phyloP scores from a whole-genome alignment of 805 yeast species.

The Danielia oregonensis region DNA sequence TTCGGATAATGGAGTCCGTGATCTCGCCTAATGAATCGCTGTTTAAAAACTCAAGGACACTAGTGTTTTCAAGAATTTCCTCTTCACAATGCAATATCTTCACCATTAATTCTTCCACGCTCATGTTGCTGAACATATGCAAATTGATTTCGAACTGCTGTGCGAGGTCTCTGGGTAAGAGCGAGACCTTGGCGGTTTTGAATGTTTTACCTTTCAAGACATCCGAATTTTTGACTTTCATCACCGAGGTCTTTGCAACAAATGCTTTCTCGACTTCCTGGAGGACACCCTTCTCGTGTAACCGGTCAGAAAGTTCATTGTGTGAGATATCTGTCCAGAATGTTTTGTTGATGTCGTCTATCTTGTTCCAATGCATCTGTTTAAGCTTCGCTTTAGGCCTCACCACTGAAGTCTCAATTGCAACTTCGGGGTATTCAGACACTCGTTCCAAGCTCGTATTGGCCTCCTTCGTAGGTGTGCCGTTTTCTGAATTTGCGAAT shows the following conservation, averaged over 20 bases:
- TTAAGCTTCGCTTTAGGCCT: conserved; percentile 76
- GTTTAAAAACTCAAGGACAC: conserved; percentile 66
- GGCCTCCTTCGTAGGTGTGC: not conserved
- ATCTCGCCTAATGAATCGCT: conserved; percentile 63
- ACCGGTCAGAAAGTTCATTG: conserved; percentile 53
- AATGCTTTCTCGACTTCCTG: conserved; percentile 82
- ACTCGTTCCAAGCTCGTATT: too few relatives aligned
- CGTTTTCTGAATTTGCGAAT: conserved; percentile 1
- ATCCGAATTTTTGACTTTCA: conserved; percentile 32
- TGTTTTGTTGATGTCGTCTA: conserved; percentile 79
- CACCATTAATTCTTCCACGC: conserved; percentile 51
- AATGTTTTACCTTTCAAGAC: not conserved
- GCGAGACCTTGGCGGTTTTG: conserved; percentile 50
- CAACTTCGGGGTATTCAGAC: too few relatives aligned
- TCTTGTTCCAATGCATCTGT: conserved; percentile 95
- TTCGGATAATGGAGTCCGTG: conserved; percentile 50
- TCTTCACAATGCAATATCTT: conserved; percentile 61
- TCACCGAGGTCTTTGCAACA: conserved; percentile 66
- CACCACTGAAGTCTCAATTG: too few relatives aligned
- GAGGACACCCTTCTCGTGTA: conserved; percentile 74
- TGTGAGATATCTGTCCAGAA: conserved; percentile 77
- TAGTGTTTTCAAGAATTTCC: conserved; percentile 47
- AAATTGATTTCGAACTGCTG: conserved; percentile 80
- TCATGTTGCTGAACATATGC: conserved; percentile 52
- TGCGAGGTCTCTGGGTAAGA: conserved; percentile 72